phyloP scores from a whole-genome alignment of 2,329 filamentous ascomycete genomes.

The Exophiala spinifera region DNA sequence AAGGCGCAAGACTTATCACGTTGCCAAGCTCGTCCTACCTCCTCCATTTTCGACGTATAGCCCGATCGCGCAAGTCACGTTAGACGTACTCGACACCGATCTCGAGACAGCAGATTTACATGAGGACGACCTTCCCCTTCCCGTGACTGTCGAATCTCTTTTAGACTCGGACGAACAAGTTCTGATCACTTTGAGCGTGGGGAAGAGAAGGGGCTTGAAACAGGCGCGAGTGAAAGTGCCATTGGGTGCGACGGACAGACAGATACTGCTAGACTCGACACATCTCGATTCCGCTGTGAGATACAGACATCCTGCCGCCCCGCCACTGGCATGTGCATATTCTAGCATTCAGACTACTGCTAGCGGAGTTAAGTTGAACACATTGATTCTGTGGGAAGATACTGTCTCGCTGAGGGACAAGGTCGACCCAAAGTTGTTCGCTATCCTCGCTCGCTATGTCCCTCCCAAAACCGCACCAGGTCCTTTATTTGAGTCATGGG shows the following conservation, averaged over 20 bases:
- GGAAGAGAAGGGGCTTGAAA: conserved; percentile 4
- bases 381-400: conserved; percentile 20
- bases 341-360: conserved; percentile 2
- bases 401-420: conserved; percentile 10
- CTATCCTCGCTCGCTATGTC: conserved; percentile 13
- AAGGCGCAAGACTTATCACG: conserved; percentile 6
- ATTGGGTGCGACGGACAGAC: not conserved
- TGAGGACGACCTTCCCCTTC: not conserved
- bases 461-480: not conserved
- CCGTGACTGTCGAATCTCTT: conserved; percentile 8
- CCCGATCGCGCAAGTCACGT: conserved; percentile 7
- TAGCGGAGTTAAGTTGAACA: not conserved
- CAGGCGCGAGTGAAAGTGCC: not conserved
- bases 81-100: not conserved
- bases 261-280: conserved; percentile 9
- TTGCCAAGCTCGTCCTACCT: conserved; percentile 1
- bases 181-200: conserved; percentile 7
- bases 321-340: conserved; percentile 15
- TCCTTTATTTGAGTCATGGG: conserved; percentile 20
- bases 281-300: conserved; percentile 13
- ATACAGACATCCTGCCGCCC: conserved; percentile 12
- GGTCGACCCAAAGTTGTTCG: conserved; percentile 16
- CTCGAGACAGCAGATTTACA: not conserved
- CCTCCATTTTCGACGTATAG: conserved; percentile 16
- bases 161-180: not conserved